Evolutionary conservation across 148 eudicot genomes (phyloP), one percentile per base, ranked within the genome.

Genomic region (Dianthus caryophyllus): DNA sequence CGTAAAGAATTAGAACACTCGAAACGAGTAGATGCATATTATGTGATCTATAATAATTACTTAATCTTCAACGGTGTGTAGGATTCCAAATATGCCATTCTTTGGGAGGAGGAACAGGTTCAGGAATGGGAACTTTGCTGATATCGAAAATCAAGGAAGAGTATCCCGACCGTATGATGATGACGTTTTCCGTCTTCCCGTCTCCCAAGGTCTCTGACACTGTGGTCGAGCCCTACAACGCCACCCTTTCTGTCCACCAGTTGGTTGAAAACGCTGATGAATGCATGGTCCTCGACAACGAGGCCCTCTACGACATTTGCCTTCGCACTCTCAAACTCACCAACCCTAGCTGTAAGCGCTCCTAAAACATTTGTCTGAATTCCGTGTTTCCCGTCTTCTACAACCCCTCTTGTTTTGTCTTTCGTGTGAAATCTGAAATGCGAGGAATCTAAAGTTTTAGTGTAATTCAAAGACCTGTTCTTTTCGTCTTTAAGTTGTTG

Each of bases 11-110:
- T n/a, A n/a, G n/a, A n/a, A n/a, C n/a, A n/a, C n/a, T n/a, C n/a
- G n/a, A n/a, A n/a, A n/a, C n/a, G n/a, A n/a, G n/a, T n/a, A n/a
- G n/a, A n/a, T n/a, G n/a, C n/a, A n/a, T n/a, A n/a, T n/a, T n/a
- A n/a, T n/a, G n/a, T n/a, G n/a, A n/a, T n/a, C n/a, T n/a, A n/a
- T n/a, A n/a, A n/a, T n/a, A n/a, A n/a, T n/a, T n/a, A n/a, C n/a
- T n/a, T n/a, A n/a, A 33, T 33, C 38, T 33, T 33, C 38, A 33
- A 24, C 51, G 14, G 43, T n/a, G n/a, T 67, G 54, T 66, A 83
- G 87, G 87, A 50, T 83, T 83, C 64, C 87, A 83, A 44, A 79
- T 83, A 63, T 83, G 87, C 56, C 87, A 83, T 68, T 83, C 87
- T 2, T 60, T 83, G 47, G 87, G 87, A 72, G 87, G 87, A 41